These are phyloP conservation scores for Penicillium atrosanguineum DNA, from an alignment of 495 filamentous ascomycete species.

Conservation along the genomic window DNA sequence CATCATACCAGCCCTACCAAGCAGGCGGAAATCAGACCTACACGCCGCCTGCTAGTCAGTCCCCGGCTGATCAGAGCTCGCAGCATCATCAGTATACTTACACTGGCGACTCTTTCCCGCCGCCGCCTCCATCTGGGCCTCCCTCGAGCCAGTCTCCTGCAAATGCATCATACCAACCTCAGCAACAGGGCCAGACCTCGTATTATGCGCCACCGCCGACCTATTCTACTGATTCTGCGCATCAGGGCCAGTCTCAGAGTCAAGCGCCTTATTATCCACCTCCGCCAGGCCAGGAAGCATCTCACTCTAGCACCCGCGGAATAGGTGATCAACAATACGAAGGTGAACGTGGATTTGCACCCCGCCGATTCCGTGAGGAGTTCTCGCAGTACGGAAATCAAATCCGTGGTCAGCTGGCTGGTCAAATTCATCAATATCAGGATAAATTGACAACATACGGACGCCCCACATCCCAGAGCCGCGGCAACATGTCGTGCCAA, in stretches of 20 bases:
- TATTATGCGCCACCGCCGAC: slow-evolving; percentile 11
- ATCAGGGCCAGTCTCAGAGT: slow-evolving; percentile 13
- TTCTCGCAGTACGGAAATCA: slow-evolving; percentile 33
- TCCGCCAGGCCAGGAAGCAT: slow-evolving; percentile 35
- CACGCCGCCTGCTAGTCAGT: slow-evolving; percentile 7
- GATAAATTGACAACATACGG: slow-evolving; percentile 33
- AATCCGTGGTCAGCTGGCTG: slow-evolving; percentile 44
- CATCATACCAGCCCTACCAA: neutral
- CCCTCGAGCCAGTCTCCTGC: slow-evolving; percentile 29
- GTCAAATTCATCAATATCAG: slow-evolving; percentile 49
- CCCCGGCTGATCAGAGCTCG: slow-evolving; percentile 2
- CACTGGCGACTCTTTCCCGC: slow-evolving; percentile 43
- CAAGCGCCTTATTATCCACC: slow-evolving; percentile 27
- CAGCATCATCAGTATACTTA: slow-evolving; percentile 32
- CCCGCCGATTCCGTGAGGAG: slow-evolving; percentile 35
- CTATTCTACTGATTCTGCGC: slow-evolving; percentile 5
- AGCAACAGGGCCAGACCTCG: slow-evolving; percentile 11
- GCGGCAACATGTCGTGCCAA: slow-evolving; percentile 60
- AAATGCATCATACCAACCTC: slow-evolving; percentile 23
- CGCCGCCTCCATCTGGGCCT: slow-evolving; percentile 42
- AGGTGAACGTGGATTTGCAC: slow-evolving; percentile 31
- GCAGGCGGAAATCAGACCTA: slow-evolving; percentile 4
- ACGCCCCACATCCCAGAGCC: slow-evolving; percentile 24
- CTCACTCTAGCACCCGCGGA: slow-evolving; percentile 38
- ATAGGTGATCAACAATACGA: slow-evolving; percentile 35